These are phyloP conservation scores for Zoysia japonica DNA, from an alignment of 176 grass and related monocot genomes.

Conservation along the genomic window DNA sequence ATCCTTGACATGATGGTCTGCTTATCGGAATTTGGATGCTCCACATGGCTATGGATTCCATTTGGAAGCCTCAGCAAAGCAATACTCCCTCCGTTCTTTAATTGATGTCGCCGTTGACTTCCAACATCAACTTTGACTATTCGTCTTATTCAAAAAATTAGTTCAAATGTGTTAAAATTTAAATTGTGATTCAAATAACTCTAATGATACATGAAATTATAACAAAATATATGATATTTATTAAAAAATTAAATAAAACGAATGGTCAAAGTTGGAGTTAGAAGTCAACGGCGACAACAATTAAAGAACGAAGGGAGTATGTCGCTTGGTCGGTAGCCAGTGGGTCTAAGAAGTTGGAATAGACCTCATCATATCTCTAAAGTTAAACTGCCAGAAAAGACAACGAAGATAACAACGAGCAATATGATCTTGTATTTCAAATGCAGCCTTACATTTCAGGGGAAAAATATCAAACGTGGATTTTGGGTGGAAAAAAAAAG, in stretches of 20 bases:
- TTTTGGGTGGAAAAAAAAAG: constrained; percentile 5
- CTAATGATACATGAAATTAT: too few species aligned
- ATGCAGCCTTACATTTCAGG: constrained; percentile 48
- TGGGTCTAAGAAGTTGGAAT: constrained; percentile 16
- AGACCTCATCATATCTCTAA: constrained; percentile 11
- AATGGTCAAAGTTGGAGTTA: too few species aligned
- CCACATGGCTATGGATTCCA: constrained; percentile 19
- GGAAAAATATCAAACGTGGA: background rate
- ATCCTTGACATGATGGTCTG: constrained; percentile 19
- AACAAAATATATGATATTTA: too few species aligned
- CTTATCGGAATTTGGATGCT: constrained; percentile 32
- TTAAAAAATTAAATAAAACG: too few species aligned
- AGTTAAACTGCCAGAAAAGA: constrained; percentile 20
- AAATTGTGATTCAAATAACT: too few species aligned
- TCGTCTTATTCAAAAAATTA: too few species aligned
- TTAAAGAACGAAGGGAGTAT: too few species aligned
- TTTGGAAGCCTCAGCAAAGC: background rate
- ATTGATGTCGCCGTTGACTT: too few species aligned
- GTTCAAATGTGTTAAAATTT: too few species aligned
- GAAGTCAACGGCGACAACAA: too few species aligned
- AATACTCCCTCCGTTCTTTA: too few species aligned
- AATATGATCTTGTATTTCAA: constrained; percentile 47
- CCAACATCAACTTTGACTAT: too few species aligned
- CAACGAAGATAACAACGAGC: constrained; percentile 7
- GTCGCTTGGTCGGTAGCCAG: background rate